phyloP scores from a whole-genome alignment of 495 filamentous ascomycete species.

The Parachaetomium inaequale region DNA sequence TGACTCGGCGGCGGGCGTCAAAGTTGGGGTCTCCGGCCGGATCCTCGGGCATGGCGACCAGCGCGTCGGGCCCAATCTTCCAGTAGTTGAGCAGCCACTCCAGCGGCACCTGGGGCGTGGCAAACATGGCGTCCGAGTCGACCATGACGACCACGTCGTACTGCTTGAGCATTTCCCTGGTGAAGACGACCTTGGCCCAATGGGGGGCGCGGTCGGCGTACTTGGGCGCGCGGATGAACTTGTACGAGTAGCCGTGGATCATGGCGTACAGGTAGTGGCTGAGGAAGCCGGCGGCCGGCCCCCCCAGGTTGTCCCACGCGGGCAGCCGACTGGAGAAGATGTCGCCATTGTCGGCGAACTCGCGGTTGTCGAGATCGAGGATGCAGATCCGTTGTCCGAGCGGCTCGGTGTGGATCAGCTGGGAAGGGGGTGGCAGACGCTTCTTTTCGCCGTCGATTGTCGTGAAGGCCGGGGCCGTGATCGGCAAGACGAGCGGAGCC shows the following conservation, averaged over 20 bases:
- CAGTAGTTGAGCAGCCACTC: constrained; percentile 57
- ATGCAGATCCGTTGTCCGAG: constrained; percentile 39
- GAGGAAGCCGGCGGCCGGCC: constrained; percentile 36
- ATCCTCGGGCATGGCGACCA: constrained; percentile 47
- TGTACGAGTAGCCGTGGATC: constrained; percentile 55
- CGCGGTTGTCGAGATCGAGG: constrained; percentile 42
- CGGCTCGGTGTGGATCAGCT: constrained; percentile 25
- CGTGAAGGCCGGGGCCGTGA: constrained; percentile 26
- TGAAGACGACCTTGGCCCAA: constrained; percentile 50
- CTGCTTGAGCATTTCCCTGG: constrained; percentile 41
- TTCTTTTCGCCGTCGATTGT: constrained; percentile 26
- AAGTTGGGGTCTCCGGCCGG: constrained; percentile 26
- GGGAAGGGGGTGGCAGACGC: constrained; percentile 18
- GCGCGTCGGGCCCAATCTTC: constrained; percentile 40
- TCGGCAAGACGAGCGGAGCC: constrained; percentile 27
- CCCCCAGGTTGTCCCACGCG: constrained; percentile 21
- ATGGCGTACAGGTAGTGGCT: constrained; percentile 45
- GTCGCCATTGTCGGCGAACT: constrained; percentile 26
- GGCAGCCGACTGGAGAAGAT: constrained; percentile 30
- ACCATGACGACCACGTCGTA: constrained; percentile 50
- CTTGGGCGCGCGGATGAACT: constrained; percentile 40
- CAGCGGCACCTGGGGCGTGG: constrained; percentile 46
- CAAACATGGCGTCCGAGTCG: constrained; percentile 50
- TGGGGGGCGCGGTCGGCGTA: constrained; percentile 40
- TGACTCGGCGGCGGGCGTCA: constrained; percentile 19